Conservation (phyloP, 208 protist species). For the Leishmania braziliensis region DNA sequence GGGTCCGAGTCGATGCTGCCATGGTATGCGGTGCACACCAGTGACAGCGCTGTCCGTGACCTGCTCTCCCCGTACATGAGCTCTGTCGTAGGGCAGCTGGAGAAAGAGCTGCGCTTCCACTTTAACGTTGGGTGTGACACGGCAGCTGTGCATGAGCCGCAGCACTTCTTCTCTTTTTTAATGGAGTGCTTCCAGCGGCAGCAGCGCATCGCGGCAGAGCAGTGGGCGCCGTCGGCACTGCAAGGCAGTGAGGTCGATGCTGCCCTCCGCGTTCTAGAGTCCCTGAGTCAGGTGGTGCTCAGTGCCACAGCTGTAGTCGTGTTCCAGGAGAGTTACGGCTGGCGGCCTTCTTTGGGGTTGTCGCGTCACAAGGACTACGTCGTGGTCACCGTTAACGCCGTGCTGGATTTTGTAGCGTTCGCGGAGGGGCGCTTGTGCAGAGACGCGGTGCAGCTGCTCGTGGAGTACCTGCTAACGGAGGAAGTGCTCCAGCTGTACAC, state of each 20-base stretch:
- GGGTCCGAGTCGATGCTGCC: not conserved
- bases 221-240: not conserved
- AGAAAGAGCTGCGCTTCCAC: conserved; percentile 72
- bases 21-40: conserved; percentile 7
- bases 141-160: conserved; percentile 50
- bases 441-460: conserved; percentile 27
- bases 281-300: conserved; percentile 20
- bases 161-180: conserved; percentile 82
- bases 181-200: conserved; percentile 38
- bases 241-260: not conserved
- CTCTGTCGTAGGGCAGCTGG: conserved; percentile 40
- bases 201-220: conserved; percentile 8
- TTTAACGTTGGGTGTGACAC: conserved; percentile 54
- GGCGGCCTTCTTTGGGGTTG: conserved; percentile 32
- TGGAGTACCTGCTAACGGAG: conserved; percentile 25
- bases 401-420: conserved; percentile 40
- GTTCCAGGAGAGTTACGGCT: conserved; percentile 59
- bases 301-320: conserved; percentile 35
- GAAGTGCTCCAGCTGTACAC: conserved; percentile 36
- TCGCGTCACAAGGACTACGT: conserved; percentile 28
- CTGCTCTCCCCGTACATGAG: conserved; percentile 44
- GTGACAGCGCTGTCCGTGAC: conserved; percentile 4
- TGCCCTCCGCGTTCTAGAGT: conserved; percentile 9
- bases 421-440: conserved; percentile 21
- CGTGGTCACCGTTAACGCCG: conserved; percentile 39